Evolutionary conservation across 139 green algal genomes (phyloP).

Genomic region (Nannochloris sp.): DNA sequence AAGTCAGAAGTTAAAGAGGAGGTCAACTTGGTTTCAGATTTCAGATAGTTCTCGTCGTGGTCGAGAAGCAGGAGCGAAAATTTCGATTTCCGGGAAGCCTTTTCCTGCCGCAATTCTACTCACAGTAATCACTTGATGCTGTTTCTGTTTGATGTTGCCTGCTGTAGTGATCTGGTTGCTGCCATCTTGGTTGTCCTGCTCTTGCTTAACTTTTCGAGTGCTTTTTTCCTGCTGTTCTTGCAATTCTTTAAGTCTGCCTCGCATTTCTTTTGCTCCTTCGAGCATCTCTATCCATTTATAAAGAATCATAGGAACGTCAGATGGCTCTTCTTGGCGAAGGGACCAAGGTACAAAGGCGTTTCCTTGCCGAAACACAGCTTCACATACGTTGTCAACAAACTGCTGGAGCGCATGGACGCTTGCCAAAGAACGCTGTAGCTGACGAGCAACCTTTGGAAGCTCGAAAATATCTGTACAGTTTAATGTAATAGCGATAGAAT

Average conservation of each 20-base stretch:
- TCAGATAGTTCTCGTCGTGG: too few species aligned
- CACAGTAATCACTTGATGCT: too few species aligned
- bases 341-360: slow-evolving; percentile 9
- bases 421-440: slow-evolving; percentile 4
- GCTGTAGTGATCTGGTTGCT: too few species aligned
- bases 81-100: too few species aligned
- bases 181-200: too few species aligned
- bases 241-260: slow-evolving; percentile 1
- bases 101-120: too few species aligned
- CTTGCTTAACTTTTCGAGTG: too few species aligned
- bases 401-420: slow-evolving; percentile 12
- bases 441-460: slow-evolving; percentile 40
- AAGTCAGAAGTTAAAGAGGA: too few species aligned
- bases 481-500: slow-evolving; percentile 48
- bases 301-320: slow-evolving; percentile 9
- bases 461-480: slow-evolving; percentile 39
- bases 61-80: too few species aligned
- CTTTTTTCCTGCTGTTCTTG: too few species aligned
- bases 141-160: too few species aligned
- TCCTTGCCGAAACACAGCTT: slow-evolving; percentile 13
- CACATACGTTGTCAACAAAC: slow-evolving; percentile 14
- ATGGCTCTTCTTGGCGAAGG: slow-evolving; percentile 13
- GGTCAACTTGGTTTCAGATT: too few species aligned
- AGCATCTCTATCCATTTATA: slow-evolving; percentile 11
- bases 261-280: slow-evolving; percentile 2